phyloP scores from a whole-genome alignment of 805 yeast species.

The Zygoascus bituminiphila region DNA sequence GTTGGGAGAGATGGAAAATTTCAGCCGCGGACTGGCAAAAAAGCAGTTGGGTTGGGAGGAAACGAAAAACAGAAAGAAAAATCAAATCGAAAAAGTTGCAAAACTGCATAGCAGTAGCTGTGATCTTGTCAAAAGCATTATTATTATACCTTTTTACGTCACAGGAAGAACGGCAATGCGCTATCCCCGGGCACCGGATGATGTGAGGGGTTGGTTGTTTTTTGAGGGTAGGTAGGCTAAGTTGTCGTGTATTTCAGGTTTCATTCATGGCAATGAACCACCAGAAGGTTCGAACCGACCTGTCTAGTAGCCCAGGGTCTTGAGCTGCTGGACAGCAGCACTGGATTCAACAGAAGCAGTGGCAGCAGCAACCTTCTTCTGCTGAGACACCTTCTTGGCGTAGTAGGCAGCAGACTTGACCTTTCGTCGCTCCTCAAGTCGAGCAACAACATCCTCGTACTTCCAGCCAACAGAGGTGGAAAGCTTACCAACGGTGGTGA shows the following conservation, averaged over 20 bases:
- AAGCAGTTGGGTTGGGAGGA: too few relatives aligned
- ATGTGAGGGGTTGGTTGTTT: neutral
- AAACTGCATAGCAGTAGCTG: too few relatives aligned
- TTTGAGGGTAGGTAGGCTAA: neutral
- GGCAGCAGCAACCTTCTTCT: constrained; percentile 86
- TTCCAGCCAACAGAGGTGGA: constrained; percentile 98
- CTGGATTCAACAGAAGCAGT: constrained; percentile 80
- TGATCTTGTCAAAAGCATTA: too few relatives aligned
- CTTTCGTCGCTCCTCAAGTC: constrained; percentile 99
- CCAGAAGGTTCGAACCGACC: too few relatives aligned
- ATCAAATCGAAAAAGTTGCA: too few relatives aligned
- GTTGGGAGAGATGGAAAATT: neutral
- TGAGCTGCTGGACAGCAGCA: constrained; percentile 77
- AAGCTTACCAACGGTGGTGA: constrained; percentile 96
- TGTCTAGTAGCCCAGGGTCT: constrained; percentile 92
- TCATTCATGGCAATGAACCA: neutral
- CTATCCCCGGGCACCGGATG: too few relatives aligned
- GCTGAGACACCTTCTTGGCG: constrained; percentile 95
- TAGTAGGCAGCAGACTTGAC: constrained; percentile 98
- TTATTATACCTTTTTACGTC: too few relatives aligned
- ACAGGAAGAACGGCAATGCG: too few relatives aligned
- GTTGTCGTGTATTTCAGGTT: too few relatives aligned
- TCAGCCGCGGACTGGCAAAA: too few relatives aligned
- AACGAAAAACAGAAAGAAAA: too few relatives aligned
- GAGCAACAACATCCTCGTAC: constrained; percentile 95